Conservation (phyloP, 805 yeast genomes). For the Teunomyces cretensis region DNA sequence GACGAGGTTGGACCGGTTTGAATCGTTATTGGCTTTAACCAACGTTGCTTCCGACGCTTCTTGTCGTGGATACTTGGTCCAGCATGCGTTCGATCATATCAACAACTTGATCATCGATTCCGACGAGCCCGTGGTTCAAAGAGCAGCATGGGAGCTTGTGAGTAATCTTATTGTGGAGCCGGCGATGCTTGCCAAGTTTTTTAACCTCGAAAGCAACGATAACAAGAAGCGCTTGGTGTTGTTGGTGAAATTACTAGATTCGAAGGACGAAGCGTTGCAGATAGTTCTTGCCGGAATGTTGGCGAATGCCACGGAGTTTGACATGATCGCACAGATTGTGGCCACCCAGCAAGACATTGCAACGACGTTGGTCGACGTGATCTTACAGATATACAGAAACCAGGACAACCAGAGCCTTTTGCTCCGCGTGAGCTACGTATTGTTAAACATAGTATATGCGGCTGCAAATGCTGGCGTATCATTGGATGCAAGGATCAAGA, state of each 20-base stretch:
- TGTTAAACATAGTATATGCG: constrained; percentile 20
- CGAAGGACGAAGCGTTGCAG: constrained; percentile 30
- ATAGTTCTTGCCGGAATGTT: constrained; percentile 34
- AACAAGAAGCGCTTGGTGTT: constrained; percentile 29
- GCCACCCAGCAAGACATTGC: constrained; percentile 14
- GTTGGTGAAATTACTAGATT: constrained; percentile 33
- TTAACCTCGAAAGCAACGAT: constrained; percentile 45
- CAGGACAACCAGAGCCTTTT: constrained; percentile 30
- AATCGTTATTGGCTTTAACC: constrained; percentile 64
- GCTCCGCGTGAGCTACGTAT: constrained; percentile 24
- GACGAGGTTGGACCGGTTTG: constrained; percentile 47
- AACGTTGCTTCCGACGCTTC: constrained; percentile 50
- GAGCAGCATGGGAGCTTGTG: constrained; percentile 61
- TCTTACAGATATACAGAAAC: constrained; percentile 20
- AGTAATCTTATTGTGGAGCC: constrained; percentile 55
- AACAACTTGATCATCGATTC: constrained; percentile 41
- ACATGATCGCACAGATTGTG: constrained; percentile 31
- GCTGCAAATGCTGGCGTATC: constrained; percentile 5
- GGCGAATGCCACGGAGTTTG: constrained; percentile 42
- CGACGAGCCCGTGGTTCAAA: constrained; percentile 46
- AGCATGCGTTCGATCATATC: constrained; percentile 37
- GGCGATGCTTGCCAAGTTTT: constrained; percentile 50
- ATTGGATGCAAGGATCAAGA: background rate
- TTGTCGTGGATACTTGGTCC: constrained; percentile 13
- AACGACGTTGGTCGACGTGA: constrained; percentile 16